phyloP scores from a whole-genome alignment of 192 early-diverging fungal genomes.

The Dissophora globulifera region DNA sequence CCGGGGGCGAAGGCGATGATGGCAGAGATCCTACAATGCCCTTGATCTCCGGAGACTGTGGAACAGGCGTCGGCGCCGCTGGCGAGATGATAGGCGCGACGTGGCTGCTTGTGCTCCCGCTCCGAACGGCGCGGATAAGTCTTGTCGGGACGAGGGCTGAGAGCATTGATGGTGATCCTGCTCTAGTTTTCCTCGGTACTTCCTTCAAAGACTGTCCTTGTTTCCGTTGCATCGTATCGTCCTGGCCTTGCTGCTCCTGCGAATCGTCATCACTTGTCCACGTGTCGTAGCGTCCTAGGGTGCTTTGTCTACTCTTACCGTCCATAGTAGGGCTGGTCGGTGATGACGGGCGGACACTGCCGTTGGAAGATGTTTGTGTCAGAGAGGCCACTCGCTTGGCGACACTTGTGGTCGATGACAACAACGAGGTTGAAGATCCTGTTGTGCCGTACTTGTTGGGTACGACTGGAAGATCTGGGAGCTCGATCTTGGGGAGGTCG shows the following conservation, averaged over 20 bases:
- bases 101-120: slow-evolving; percentile 26
- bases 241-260: slow-evolving; percentile 3
- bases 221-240: background rate
- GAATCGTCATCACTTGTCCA: slow-evolving; percentile 37
- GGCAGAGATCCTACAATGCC: slow-evolving; percentile 2
- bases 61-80: background rate
- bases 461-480: slow-evolving; percentile 52
- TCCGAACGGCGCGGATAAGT: slow-evolving; percentile 41
- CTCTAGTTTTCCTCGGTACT: slow-evolving; percentile 8
- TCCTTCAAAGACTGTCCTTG: slow-evolving; percentile 11
- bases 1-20: background rate
- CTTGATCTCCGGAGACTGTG: slow-evolving; percentile 29
- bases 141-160: slow-evolving; percentile 41
- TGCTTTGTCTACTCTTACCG: slow-evolving; percentile 19
- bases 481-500: slow-evolving; percentile 60
- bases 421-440: slow-evolving; percentile 30
- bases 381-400: slow-evolving; percentile 42
- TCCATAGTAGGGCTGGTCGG: slow-evolving; percentile 34
- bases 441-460: slow-evolving; percentile 27
- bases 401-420: slow-evolving; percentile 31
- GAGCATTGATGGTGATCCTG: slow-evolving; percentile 43
- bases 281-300: slow-evolving; percentile 14
- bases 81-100: background rate
- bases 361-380: slow-evolving; percentile 24
- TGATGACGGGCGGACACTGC: slow-evolving; percentile 28